Percentiles rank a stretch among this genome's conserved stretches.
phyloP scores from a whole-genome alignment of 179 eudicot genomes.

The Camellia oleifera region DNA sequence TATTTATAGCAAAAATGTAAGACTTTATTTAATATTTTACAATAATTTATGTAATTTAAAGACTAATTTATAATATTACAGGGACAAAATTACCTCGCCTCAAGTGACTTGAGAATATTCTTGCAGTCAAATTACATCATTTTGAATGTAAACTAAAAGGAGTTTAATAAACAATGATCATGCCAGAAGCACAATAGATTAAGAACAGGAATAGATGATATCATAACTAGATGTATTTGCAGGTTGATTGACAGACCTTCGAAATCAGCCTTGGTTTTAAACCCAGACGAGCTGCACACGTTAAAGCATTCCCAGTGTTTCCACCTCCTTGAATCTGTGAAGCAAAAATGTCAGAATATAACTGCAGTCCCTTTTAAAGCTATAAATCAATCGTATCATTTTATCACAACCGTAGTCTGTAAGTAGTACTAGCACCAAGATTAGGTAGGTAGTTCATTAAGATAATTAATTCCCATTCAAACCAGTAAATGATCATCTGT shows the following conservation, averaged over 20 bases:
- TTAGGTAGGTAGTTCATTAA: background rate
- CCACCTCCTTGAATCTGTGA: constrained; percentile 94
- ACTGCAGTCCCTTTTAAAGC: background rate
- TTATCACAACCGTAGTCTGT: background rate
- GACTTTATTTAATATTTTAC: background rate
- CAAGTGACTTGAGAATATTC: background rate
- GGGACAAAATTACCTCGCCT: background rate
- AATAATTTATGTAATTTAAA: background rate
- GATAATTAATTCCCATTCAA: background rate
- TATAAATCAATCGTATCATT: background rate
- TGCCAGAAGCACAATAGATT: background rate
- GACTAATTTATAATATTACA: background rate
- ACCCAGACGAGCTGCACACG: constrained; percentile 93
- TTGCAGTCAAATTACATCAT: background rate
- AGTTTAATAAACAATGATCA: background rate
- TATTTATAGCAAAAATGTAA: background rate
- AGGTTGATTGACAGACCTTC: constrained; percentile 43
- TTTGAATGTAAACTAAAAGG: background rate
- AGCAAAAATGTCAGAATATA: background rate
- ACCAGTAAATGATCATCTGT: background rate
- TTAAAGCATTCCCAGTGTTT: constrained; percentile 87
- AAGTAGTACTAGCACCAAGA: background rate
- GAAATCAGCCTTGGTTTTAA: constrained; percentile 74
- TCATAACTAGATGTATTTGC: background rate
- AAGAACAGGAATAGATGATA: background rate